Evolutionary conservation across 2,329 filamentous ascomycete genomes (phyloP).

Genomic region (Trichoderma breve): DNA sequence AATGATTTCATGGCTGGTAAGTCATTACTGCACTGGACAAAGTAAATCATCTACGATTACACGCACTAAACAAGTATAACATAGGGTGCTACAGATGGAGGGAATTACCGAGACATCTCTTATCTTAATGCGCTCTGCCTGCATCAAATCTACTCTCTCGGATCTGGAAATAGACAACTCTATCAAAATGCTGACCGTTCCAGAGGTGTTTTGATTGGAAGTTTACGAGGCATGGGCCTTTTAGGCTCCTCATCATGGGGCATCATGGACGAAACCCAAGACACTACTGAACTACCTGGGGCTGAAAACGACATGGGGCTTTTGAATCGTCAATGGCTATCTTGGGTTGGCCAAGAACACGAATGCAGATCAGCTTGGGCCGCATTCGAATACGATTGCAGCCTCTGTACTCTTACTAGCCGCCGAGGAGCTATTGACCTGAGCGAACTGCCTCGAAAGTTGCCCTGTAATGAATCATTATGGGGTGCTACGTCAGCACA

Average conservation of each 20-base stretch:
- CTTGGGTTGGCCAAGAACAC: neutral
- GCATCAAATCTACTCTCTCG: neutral
- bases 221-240: neutral
- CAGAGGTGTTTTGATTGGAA: neutral
- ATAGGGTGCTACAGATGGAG: neutral
- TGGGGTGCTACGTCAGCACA: neutral
- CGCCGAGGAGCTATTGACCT: neutral
- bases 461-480: neutral
- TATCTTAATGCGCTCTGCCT: neutral
- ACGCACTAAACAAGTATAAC: neutral
- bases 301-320: neutral
- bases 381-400: neutral
- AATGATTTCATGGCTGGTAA: neutral
- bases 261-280: neutral
- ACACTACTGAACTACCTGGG: neutral
- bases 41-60: neutral
- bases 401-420: neutral
- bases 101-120: neutral
- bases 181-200: neutral
- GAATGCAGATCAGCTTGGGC: neutral
- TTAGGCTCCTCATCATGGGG: neutral
- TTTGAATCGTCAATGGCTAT: neutral
- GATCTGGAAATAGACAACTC: neutral
- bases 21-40: neutral
- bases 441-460: neutral